These are phyloP conservation scores for Colletotrichum tofieldiae DNA, from an alignment of 2,329 filamentous ascomycete species.

Conservation along the genomic window DNA sequence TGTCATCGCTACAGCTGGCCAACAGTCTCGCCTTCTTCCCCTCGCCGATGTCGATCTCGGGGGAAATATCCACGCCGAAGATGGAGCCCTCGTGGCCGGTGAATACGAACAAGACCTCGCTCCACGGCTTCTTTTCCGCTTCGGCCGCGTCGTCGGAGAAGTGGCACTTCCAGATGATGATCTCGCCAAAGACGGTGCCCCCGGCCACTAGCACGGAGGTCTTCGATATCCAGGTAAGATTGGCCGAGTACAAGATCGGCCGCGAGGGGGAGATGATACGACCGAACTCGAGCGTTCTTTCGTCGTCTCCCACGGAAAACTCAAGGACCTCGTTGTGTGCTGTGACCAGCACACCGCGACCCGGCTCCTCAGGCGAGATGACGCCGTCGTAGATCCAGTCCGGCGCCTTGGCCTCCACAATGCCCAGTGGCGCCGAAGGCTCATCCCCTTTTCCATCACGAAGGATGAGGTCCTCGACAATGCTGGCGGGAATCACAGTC, in stretches of 20 bases:
- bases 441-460: slow-evolving; percentile 46
- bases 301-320: slow-evolving; percentile 55
- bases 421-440: slow-evolving; percentile 15
- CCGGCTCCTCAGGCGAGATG: slow-evolving; percentile 62
- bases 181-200: slow-evolving; percentile 95
- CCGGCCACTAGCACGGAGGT: slow-evolving; percentile 82
- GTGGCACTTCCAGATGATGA: slow-evolving; percentile 87
- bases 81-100: slow-evolving; percentile 91
- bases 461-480: slow-evolving; percentile 50
- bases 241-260: slow-evolving; percentile 90
- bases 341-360: slow-evolving; percentile 77
- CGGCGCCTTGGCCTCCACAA: slow-evolving; percentile 63
- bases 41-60: slow-evolving; percentile 58
- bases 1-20: slow-evolving; percentile 94
- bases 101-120: slow-evolving; percentile 68
- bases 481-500: slow-evolving; percentile 54
- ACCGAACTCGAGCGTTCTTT: slow-evolving; percentile 59
- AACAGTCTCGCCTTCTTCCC: slow-evolving; percentile 73
- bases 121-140: slow-evolving; percentile 41
- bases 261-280: slow-evolving; percentile 76
- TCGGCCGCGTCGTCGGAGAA: slow-evolving; percentile 46
- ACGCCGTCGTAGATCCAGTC: slow-evolving; percentile 86
- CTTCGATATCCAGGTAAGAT: slow-evolving; percentile 74
- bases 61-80: slow-evolving; percentile 88
- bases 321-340: slow-evolving; percentile 87